A percentile compares a stretch with the other conserved stretches of the same genome.
phyloP scores from a whole-genome alignment of 2,329 filamentous ascomycete species.

The Lizonia empirigonia region DNA sequence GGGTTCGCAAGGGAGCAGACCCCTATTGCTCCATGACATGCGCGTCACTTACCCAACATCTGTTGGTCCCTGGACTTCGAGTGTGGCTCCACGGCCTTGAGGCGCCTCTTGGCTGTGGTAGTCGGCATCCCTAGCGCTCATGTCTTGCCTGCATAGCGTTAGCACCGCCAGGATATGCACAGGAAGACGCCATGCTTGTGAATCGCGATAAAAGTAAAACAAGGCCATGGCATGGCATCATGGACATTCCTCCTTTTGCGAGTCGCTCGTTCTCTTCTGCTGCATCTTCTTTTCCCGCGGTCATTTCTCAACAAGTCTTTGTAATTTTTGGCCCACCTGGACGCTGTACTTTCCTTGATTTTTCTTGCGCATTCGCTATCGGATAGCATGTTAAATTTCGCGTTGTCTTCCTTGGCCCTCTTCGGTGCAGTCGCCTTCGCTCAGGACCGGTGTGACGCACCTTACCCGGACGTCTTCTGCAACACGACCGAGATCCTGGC shows the following conservation, averaged over 20 bases:
- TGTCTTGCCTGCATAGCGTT: constrained; percentile 1
- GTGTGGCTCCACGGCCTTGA: constrained; percentile 9
- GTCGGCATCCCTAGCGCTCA: constrained; percentile 8
- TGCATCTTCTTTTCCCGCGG: neutral
- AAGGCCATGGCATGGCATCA: constrained; percentile 9
- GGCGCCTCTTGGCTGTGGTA: constrained; percentile 11
- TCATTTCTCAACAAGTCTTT: neutral
- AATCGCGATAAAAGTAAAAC: constrained; percentile 12
- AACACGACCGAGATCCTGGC: constrained; percentile 33
- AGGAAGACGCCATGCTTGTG: constrained; percentile 2
- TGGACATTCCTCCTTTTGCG: neutral
- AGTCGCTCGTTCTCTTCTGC: constrained; percentile 1
- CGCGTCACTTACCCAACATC: constrained; percentile 8
- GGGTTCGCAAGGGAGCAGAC: neutral
- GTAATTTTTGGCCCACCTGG: neutral
- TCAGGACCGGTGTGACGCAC: constrained; percentile 33
- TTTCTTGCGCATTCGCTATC: neutral
- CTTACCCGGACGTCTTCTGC: constrained; percentile 27
- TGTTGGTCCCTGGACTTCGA: constrained; percentile 10
- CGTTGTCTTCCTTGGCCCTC: constrained; percentile 18
- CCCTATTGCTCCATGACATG: neutral
- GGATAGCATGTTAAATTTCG: constrained; percentile 17
- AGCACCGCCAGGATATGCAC: constrained; percentile 7
- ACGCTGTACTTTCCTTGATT: constrained; percentile 1
- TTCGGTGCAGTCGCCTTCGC: constrained; percentile 20